Evolutionary conservation across 2,329 filamentous ascomycete genomes (phyloP), one percentile per base, ranked within the genome.

Genomic region (Pezizomycotina sp.): DNA sequence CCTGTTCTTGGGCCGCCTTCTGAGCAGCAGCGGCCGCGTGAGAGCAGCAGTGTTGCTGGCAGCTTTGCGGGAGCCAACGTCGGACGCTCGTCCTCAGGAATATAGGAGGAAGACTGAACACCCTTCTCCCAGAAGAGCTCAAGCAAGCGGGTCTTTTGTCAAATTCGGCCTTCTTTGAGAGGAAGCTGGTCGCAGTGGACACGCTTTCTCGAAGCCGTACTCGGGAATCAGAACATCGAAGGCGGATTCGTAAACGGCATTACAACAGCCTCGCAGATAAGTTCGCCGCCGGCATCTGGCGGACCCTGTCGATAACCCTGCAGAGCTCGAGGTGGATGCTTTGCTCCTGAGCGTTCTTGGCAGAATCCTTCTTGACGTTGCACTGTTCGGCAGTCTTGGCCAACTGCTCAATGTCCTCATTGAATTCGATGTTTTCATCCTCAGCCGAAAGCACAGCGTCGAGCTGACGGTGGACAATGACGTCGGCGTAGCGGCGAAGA

Each of bases 51-150:
- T 70, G 34, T 79, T 77, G 52, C 80, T 79, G 26, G 71, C 74
- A 38, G 77, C 70, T 47, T 81, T 72, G 50, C 79, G 71, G 43
- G 77, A 77, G 7, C 70, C 69, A 37, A 71, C 66, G 89, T 91
- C 35, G 84, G 84, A 38, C 84, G 77, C 63, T 98, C 89, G 55
- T 98, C 89, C 55, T 98, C 89, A 2, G 89, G 89, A 34, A 98
- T 77, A 51, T 91, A 98, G 2, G 84, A 80, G 27, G 86, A 93
- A 46, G 84, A 95, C 18, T 86, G 82, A 5, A 95, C 83, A 29
- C 89, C 89, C 70, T 95, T 98, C 73, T 98, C 89, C 89, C 89
- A 98, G 66, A 93, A 98, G 10, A 98, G 69, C 61, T 98, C 89
- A 29, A 98, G 68, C 19, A 95, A 72, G 37, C 89, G 74, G 62